Evolutionary conservation across 2,329 filamentous ascomycete genomes (phyloP), one percentile per base, ranked within the genome.

Genomic region (Colletotrichum zoysiae): DNA sequence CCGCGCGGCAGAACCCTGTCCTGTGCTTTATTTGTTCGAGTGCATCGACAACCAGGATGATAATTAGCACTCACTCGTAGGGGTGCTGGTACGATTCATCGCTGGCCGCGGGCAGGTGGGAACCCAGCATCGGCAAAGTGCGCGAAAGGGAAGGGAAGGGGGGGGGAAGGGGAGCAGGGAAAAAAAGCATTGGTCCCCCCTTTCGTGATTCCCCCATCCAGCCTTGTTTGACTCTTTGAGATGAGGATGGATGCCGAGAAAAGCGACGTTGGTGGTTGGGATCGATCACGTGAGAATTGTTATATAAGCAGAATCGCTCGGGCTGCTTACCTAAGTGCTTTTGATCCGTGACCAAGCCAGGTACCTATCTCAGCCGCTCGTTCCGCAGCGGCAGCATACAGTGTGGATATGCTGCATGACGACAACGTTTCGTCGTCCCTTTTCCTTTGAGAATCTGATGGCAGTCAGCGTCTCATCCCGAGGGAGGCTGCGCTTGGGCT

Each of bases 141-240:
- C 42, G 60, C 38, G 12, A 6, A 30, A 53, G 50, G 16, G 26
- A n/a, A 46, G 8, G 8, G 40, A 14, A 18, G 26, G 26, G 53
- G 18, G 53, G 8, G 8, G 40, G 40, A 3, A 26, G 44, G 26
- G 18, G 53, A 11, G 53, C 20, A 35, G 20, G 23, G 53, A 33
- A 59, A 68, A 68, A 71, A 69, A 60, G 66, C 65, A 69, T 60
- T 69, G 59, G 70, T 72, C 59, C 65, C 70, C 58, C 67, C 65
- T 56, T 44, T 70, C 40, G 20, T 59, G 60, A 65, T 65, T 60
- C 65, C 70, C 70, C 60, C 70, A 65, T 65, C 40, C 33, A 65
- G 46, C 48, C 30, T 66, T 66, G 53, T 70, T 70, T 70, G 65
- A 60, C 48, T 72, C 55, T 33, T 70, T 72, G 59, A 26, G 70